Conservation (phyloP, 345 rosid species). For the Pelargonium nanum region DNA sequence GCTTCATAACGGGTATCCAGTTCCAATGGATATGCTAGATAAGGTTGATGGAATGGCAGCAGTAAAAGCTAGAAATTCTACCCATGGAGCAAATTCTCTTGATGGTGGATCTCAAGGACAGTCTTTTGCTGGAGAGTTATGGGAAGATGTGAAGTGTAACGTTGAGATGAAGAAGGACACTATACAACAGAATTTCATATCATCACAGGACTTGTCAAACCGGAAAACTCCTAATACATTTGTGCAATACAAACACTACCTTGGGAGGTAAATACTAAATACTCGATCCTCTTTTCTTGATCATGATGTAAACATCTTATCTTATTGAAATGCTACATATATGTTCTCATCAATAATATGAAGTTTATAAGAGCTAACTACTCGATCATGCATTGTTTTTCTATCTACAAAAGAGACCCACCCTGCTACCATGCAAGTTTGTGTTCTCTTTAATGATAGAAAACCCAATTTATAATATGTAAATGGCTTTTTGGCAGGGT, state of each 20-base stretch:
- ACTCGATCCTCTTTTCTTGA: background rate
- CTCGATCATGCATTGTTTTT: background rate
- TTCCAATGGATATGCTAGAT: slow-evolving; percentile 81
- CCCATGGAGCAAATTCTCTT: slow-evolving; percentile 30
- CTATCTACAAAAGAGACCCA: no score
- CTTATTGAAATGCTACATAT: background rate
- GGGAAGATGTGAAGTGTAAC: slow-evolving; percentile 64
- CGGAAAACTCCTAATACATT: slow-evolving; percentile 57
- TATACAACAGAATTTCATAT: slow-evolving; percentile 36
- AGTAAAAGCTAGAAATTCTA: slow-evolving; percentile 34
- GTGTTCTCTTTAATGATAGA: background rate
- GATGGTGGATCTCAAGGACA: slow-evolving; percentile 31
- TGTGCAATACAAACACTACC: slow-evolving; percentile 75
- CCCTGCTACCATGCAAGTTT: background rate
- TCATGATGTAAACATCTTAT: background rate
- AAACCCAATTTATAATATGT: background rate
- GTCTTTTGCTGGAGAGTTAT: slow-evolving; percentile 72
- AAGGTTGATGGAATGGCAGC: slow-evolving; percentile 41
- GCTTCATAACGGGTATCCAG: slow-evolving; percentile 88
- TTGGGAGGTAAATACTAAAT: slow-evolving; percentile 55
- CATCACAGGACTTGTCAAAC: slow-evolving; percentile 51
- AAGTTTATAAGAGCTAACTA: background rate
- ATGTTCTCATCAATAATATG: background rate
- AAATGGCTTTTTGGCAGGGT: slow-evolving; percentile 38
- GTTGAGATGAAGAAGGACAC: slow-evolving; percentile 58